A percentile compares a stretch with the other conserved stretches of the same genome.
These are phyloP conservation scores for Saccharomyces paradoxus DNA, from an alignment of 805 yeast species.

Conservation along the genomic window DNA sequence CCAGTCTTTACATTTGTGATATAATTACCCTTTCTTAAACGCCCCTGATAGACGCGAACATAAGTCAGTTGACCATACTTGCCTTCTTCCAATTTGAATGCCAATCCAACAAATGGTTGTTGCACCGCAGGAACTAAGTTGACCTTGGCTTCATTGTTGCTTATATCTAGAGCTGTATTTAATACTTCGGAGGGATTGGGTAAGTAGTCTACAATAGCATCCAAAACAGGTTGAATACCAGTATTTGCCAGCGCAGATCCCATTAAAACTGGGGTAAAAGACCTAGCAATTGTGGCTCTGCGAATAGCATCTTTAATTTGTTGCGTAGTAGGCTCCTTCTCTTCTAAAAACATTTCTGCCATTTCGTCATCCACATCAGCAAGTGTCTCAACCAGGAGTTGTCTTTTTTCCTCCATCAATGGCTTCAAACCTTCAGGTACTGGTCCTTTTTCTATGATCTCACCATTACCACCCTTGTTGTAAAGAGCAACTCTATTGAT, in stretches of 20 bases:
- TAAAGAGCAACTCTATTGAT: slow-evolving; percentile 80
- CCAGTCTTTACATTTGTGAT: slow-evolving; percentile 87
- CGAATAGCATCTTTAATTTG: slow-evolving; percentile 88
- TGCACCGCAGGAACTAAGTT: slow-evolving; percentile 62
- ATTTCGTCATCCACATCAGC: slow-evolving; percentile 98
- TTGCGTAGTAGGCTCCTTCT: slow-evolving; percentile 72
- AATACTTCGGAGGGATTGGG: slow-evolving; percentile 93
- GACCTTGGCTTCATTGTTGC: slow-evolving; percentile 57
- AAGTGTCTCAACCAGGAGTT: slow-evolving; percentile 76
- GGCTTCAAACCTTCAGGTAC: slow-evolving; percentile 76
- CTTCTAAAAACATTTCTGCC: slow-evolving; percentile 87
- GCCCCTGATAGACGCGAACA: slow-evolving; percentile 94
- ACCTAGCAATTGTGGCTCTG: slow-evolving; percentile 89
- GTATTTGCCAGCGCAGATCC: slow-evolving; percentile 97
- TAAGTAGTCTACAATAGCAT: slow-evolving; percentile 89
- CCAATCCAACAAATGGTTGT: slow-evolving; percentile 88
- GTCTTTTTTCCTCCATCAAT: slow-evolving; percentile 84
- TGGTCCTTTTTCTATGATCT: slow-evolving; percentile 52
- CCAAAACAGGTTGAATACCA: slow-evolving; percentile 91
- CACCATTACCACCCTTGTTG: slow-evolving; percentile 89
- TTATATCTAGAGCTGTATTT: slow-evolving; percentile 79
- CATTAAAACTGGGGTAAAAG: slow-evolving; percentile 98
- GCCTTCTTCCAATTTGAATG: slow-evolving; percentile 98
- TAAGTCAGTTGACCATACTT: slow-evolving; percentile 96
- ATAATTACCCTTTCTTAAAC: slow-evolving; percentile 79